Conservation (phyloP, 2,329 filamentous ascomycete species). For the Ophiostoma novo-ulmi region DNA sequence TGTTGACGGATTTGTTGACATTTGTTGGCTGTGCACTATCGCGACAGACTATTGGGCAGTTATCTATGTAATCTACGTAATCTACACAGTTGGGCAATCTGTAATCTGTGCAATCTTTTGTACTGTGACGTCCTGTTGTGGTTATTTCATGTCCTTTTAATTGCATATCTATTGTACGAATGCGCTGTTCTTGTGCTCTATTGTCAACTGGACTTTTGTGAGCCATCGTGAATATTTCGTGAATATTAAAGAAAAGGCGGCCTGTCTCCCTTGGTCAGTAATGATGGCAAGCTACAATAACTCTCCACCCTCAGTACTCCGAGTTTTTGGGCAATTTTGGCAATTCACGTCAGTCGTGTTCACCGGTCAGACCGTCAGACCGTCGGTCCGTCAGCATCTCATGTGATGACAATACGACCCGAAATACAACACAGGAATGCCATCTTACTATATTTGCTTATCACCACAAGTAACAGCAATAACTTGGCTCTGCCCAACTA, state of each 20-base stretch:
- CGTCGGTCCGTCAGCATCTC: background rate
- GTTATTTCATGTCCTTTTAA: background rate
- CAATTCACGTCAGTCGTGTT: background rate
- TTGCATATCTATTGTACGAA: background rate
- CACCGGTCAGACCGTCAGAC: background rate
- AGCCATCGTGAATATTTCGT: background rate
- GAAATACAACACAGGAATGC: background rate
- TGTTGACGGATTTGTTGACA: background rate
- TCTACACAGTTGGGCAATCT: too few relatives aligned
- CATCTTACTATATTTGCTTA: background rate
- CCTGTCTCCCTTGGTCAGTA: too few relatives aligned
- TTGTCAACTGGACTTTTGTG: background rate
- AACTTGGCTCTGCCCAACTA: too few relatives aligned
- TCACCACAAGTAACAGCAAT: too few relatives aligned
- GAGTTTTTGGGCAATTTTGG: too few relatives aligned
- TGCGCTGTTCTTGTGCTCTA: background rate
- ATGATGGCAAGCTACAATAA: too few relatives aligned
- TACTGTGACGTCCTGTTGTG: background rate
- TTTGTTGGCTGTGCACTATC: background rate
- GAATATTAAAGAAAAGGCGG: background rate
- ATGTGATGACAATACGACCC: background rate
- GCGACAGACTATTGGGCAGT: background rate
- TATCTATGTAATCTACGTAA: background rate
- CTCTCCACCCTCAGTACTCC: too few relatives aligned
- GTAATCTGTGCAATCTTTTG: background rate